Evolutionary conservation across 352 stramenopile species (phyloP).

Genomic region (Pythium diclinum): DNA sequence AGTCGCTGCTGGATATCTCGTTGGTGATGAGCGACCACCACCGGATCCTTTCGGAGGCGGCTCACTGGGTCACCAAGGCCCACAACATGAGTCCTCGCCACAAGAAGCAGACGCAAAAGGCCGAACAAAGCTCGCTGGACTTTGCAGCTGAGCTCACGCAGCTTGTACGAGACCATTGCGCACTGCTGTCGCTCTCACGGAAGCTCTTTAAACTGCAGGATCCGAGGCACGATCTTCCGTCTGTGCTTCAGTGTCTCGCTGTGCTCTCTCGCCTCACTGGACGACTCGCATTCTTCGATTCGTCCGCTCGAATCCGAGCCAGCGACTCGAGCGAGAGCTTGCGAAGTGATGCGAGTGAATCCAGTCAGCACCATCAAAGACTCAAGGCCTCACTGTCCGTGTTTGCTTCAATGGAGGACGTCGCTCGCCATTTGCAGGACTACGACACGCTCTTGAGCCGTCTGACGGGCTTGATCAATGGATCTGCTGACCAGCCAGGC

Average conservation of each 20-base stretch:
- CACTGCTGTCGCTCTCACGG: slow-evolving; percentile 43
- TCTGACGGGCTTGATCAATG: slow-evolving; percentile 6
- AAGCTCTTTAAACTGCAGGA: slow-evolving; percentile 54
- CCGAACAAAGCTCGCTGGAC: slow-evolving; percentile 20
- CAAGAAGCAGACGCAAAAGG: background rate
- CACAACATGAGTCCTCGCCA: slow-evolving; percentile 21
- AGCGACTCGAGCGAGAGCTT: slow-evolving; percentile 28
- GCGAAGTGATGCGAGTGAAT: slow-evolving; percentile 12
- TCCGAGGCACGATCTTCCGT: slow-evolving; percentile 42
- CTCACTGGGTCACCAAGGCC: slow-evolving; percentile 44
- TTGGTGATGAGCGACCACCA: slow-evolving; percentile 79
- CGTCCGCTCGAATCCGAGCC: background rate
- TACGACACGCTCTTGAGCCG: slow-evolving; percentile 53
- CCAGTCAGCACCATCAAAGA: slow-evolving; percentile 19
- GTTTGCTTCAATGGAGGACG: slow-evolving; percentile 47
- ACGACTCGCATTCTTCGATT: slow-evolving; percentile 32
- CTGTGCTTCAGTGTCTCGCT: slow-evolving; percentile 52
- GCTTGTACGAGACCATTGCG: slow-evolving; percentile 54
- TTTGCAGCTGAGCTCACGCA: slow-evolving; percentile 47
- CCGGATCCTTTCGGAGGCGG: slow-evolving; percentile 48
- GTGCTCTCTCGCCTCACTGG: slow-evolving; percentile 38
- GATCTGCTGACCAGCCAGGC: background rate
- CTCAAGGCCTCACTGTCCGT: slow-evolving; percentile 34
- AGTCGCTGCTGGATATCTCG: slow-evolving; percentile 68
- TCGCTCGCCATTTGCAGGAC: slow-evolving; percentile 56